Evolutionary conservation across 805 yeast species (phyloP).

Genomic region (Saccharomycopsis schoenii): DNA sequence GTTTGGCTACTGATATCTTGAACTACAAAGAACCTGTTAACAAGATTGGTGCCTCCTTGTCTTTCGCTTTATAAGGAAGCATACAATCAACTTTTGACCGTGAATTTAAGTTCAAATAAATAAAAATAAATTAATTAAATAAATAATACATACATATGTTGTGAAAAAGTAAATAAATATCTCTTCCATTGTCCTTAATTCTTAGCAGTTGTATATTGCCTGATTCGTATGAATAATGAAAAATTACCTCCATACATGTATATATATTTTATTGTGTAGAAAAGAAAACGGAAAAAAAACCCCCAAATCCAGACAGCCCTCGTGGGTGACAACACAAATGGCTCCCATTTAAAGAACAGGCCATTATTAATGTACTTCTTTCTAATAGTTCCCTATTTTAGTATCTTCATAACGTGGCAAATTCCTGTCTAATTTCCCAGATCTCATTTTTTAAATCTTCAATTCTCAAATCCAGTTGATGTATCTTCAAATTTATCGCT

Average conservation of each 20-base stretch:
- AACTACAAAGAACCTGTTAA: constrained; percentile 92
- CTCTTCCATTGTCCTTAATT: too few species aligned
- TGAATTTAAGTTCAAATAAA: too few species aligned
- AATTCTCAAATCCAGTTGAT: background rate
- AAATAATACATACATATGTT: background rate
- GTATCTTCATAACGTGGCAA: background rate
- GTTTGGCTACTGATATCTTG: constrained; percentile 94
- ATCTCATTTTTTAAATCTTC: background rate
- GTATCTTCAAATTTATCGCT: background rate
- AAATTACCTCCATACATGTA: background rate
- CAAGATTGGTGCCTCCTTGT: constrained; percentile 91
- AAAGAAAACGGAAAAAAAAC: background rate
- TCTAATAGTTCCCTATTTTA: too few species aligned
- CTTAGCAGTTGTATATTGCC: too few species aligned
- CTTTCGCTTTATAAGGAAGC: constrained; percentile 67
- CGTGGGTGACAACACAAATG: background rate
- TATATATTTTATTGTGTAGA: background rate
- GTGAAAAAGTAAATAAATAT: background rate
- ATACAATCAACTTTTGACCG: too few species aligned
- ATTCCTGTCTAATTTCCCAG: background rate
- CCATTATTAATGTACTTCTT: too few species aligned
- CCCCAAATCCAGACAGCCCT: background rate
- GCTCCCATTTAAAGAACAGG: too few species aligned
- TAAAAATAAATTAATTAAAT: too few species aligned
- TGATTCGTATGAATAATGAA: too few species aligned